Percentiles rank a stretch among this genome's conserved stretches.
Evolutionary conservation across 352 stramenopile genomes (phyloP).

Genomic region (Elongisporangium undulatum): DNA sequence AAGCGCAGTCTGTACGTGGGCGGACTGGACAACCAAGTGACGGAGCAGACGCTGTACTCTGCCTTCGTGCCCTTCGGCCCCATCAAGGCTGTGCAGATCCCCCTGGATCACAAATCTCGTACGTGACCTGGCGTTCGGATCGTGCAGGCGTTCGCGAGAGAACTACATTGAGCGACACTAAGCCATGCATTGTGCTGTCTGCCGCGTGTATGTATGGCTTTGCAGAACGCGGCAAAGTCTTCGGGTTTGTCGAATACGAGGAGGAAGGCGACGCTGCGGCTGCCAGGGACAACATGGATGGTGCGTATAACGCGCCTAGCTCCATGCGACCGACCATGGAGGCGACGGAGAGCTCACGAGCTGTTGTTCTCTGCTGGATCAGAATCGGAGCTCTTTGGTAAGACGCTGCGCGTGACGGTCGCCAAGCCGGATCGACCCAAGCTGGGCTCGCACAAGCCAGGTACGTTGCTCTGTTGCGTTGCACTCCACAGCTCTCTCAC

Average conservation of each 20-base stretch:
- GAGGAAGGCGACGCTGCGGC: conserved; percentile 84
- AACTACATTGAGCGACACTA: not conserved
- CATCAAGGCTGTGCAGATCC: conserved; percentile 78
- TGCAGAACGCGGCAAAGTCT: conserved; percentile 83
- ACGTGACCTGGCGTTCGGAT: conserved; percentile 14
- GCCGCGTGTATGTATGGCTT: not conserved
- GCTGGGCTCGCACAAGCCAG: conserved; percentile 72
- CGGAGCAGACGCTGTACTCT: conserved; percentile 81
- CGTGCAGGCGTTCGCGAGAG: not conserved
- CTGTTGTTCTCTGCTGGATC: not conserved
- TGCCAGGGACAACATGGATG: conserved; percentile 96
- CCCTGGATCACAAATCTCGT: conserved; percentile 66
- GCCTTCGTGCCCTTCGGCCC: conserved; percentile 83
- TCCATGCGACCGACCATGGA: not conserved
- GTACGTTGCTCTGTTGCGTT: conserved; percentile 17
- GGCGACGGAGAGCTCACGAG: not conserved
- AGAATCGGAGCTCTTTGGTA: conserved; percentile 91
- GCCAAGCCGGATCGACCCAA: conserved; percentile 83
- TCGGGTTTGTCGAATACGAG: conserved; percentile 94
- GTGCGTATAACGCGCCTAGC: conserved; percentile 15
- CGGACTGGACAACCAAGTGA: conserved; percentile 86
- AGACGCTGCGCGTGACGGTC: conserved; percentile 89
- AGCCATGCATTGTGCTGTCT: not conserved
- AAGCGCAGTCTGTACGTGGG: conserved; percentile 89
- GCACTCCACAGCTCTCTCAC: not conserved